Base-by-base conservation (phyloP, 2,329 filamentous ascomycete species). In the Fusarium temperatum region DNA sequence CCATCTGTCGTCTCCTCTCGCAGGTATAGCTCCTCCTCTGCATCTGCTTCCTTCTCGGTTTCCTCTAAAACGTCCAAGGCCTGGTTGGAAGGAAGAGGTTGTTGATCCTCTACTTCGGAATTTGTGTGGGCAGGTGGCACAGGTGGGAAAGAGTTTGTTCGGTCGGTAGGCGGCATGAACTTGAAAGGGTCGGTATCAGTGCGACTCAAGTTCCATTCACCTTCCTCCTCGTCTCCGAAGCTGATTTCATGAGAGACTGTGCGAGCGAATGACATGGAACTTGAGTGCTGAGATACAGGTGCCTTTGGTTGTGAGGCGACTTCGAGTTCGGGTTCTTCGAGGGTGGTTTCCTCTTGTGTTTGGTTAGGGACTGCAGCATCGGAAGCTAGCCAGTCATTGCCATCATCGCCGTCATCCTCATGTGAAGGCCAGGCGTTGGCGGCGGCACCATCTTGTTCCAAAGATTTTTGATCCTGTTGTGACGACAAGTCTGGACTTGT, bases 211-310 rank as follows among this genome's bases (percentile, higher is more conserved):
- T 82, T 87, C 87, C 88, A 91, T 69, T 91, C 89, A n/a, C 82
- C 78, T 28, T 90, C 89, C 26, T 91, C 89, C 28, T 90, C 89
- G 50, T 90, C 89, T 48, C 86, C 86, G 63, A 89, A 91, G 78
- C 84, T 90, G 30, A 91, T 83, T 60, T 91, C 89, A 65, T 91
- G 87, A 17, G 90, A 88, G 18, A 91, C 89, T 5, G 90, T 92
- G 41, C 90, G 87, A 17, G 89, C 85, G 80, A 92, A 92, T 1
- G 90, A 92, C 78, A 88, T 86, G 54, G 86, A 89, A 80, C 89
- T 92, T 15, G 86, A 80, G 78, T 91, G 90, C 72, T 90, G 89
- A 32, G 85, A 83, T 24, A 81, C 77, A 26, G 82, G 81, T n/a
- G 73, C 75, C 41, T 77, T 75, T 15, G 76, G 60, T 50, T 72